phyloP scores from a whole-genome alignment of 345 rosid genomes.

The Litchi chinensis region DNA sequence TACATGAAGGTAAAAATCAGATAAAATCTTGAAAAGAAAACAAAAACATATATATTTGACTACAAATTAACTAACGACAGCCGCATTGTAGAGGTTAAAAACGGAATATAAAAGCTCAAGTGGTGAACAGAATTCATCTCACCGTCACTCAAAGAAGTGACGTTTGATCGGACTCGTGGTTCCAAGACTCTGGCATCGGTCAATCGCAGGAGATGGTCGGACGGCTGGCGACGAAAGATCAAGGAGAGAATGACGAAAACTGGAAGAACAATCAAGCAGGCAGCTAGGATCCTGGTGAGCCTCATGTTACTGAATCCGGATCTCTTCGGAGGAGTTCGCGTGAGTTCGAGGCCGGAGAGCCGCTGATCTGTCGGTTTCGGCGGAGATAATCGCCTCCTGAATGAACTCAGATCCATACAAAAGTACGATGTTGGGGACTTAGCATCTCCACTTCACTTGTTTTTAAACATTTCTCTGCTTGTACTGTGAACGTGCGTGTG shows the following conservation, averaged over 20 bases:
- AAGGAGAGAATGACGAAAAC: slow-evolving; percentile 30
- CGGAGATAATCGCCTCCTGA: slow-evolving; percentile 45
- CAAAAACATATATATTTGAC: too few species aligned
- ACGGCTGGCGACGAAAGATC: slow-evolving; percentile 33
- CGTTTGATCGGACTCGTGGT: slow-evolving; percentile 28
- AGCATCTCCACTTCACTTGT: background rate
- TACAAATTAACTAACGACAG: background rate
- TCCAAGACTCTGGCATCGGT: slow-evolving; percentile 51
- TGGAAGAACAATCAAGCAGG: slow-evolving; percentile 40
- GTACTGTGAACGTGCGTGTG: background rate
- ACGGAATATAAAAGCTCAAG: background rate
- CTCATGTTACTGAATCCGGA: slow-evolving; percentile 37
- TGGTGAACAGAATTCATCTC: slow-evolving; percentile 2
- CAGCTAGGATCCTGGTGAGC: slow-evolving; percentile 42
- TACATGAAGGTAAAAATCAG: background rate
- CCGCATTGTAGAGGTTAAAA: background rate
- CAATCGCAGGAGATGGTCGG: slow-evolving; percentile 43
- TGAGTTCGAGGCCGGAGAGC: slow-evolving; percentile 27
- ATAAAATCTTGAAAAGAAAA: background rate
- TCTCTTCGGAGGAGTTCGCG: slow-evolving; percentile 29
- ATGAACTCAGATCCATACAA: slow-evolving; percentile 52
- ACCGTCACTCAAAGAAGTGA: slow-evolving; percentile 22
- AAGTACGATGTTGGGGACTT: background rate
- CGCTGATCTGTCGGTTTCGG: slow-evolving; percentile 30
- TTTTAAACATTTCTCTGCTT: background rate